Evolutionary conservation across 305 asterid species (phyloP).

Genomic region (Nicotiana rustica): DNA sequence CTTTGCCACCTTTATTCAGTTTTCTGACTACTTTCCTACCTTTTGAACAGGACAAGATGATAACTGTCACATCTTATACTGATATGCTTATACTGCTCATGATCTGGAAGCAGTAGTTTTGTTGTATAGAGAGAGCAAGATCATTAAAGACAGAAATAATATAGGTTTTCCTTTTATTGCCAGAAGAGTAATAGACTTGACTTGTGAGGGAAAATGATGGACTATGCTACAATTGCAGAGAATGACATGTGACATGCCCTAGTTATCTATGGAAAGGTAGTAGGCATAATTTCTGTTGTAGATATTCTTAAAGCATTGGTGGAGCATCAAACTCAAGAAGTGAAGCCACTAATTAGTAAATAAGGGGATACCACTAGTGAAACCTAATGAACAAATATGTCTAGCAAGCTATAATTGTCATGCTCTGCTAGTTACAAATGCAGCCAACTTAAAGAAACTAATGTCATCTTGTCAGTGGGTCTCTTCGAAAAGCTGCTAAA

Average conservation of each 20-base stretch:
- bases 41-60: slow-evolving; percentile 39
- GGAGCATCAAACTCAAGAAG: neutral
- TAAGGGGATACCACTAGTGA: neutral
- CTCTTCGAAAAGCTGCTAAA: neutral
- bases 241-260: neutral
- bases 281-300: neutral
- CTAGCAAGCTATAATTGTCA: neutral
- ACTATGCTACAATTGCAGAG: neutral
- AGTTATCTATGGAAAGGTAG: neutral
- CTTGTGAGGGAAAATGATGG: neutral
- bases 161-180: neutral
- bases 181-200: no score
- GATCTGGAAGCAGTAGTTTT: slow-evolving; percentile 54
- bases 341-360: neutral
- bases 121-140: neutral
- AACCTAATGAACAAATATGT: neutral
- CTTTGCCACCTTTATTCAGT: neutral
- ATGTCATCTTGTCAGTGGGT: neutral
- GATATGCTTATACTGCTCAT: slow-evolving; percentile 73
- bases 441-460: neutral
- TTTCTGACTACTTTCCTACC: slow-evolving; percentile 24
- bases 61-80: slow-evolving; percentile 70
- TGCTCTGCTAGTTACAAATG: neutral
- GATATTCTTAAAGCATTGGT: neutral
- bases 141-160: neutral